Evolutionary conservation across 2,329 filamentous ascomycete species (phyloP).

Genomic region (Stachybotrys chlorohalonatus): DNA sequence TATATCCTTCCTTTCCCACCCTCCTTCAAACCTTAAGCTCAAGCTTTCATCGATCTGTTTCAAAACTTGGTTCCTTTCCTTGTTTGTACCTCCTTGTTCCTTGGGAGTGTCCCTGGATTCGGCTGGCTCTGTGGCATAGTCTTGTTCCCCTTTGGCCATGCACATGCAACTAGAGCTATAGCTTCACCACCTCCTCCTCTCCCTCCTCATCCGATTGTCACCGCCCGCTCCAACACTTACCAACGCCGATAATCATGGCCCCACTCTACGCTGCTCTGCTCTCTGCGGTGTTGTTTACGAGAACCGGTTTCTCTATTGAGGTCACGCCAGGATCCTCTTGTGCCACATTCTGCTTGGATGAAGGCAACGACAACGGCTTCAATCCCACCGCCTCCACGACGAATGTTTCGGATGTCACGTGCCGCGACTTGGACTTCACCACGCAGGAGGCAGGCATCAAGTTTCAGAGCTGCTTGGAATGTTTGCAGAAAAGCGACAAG

Average conservation of each 20-base stretch:
- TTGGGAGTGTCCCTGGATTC: not conserved
- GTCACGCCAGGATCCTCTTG: conserved; percentile 44
- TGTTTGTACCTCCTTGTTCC: no score
- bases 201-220: not conserved
- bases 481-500: conserved; percentile 35
- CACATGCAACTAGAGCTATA: not conserved
- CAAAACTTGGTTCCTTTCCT: no score
- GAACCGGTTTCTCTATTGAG: conserved; percentile 23
- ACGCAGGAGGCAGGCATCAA: conserved; percentile 28
- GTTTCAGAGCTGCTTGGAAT: conserved; percentile 36
- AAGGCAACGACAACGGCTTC: conserved; percentile 19
- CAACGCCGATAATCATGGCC: not conserved
- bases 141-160: not conserved
- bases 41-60: no score
- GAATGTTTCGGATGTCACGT: conserved; percentile 36
- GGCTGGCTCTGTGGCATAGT: not conserved
- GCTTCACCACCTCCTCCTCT: not conserved
- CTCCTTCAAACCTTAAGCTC: no score
- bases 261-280: conserved; percentile 6
- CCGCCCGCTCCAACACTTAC: not conserved
- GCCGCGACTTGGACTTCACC: conserved; percentile 30
- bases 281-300: conserved; percentile 7
- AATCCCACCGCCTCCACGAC: conserved; percentile 30
- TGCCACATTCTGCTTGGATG: conserved; percentile 35
- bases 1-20: no score